A percentile compares a stretch with the other conserved stretches of the same genome.
These are phyloP conservation scores for Claviceps monticola DNA, from an alignment of 2,329 filamentous ascomycete species.

Conservation along the genomic window DNA sequence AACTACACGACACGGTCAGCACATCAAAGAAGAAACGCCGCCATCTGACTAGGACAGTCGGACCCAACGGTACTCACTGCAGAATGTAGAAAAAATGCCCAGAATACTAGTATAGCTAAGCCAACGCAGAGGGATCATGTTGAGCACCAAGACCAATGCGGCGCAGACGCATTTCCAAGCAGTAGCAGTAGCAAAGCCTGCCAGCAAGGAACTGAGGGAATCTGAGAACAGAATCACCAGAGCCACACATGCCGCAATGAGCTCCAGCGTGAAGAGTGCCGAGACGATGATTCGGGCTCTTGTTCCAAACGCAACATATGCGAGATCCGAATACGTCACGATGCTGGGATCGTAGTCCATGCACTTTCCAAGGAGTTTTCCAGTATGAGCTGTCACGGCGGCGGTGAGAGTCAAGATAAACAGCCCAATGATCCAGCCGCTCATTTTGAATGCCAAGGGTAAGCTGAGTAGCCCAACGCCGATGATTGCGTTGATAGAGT, in stretches of 20 bases:
- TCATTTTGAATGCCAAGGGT: slow-evolving; percentile 74
- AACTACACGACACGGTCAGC: slow-evolving; percentile 40
- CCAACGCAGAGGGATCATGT: slow-evolving; percentile 69
- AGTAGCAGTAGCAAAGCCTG: slow-evolving; percentile 47
- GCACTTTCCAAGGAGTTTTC: slow-evolving; percentile 71
- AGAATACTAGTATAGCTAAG: slow-evolving; percentile 85
- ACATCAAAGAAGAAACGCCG: no score
- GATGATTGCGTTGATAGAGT: slow-evolving; percentile 86
- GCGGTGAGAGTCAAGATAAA: slow-evolving; percentile 61
- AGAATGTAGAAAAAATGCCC: slow-evolving; percentile 81
- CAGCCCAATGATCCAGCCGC: slow-evolving; percentile 78
- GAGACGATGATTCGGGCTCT: slow-evolving; percentile 71
- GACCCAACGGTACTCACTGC: slow-evolving; percentile 46
- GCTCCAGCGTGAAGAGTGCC: slow-evolving; percentile 74
- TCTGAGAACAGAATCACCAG: slow-evolving; percentile 89
- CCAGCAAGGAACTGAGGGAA: slow-evolving; percentile 66
- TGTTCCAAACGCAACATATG: slow-evolving; percentile 78
- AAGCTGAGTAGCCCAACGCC: slow-evolving; percentile 82
- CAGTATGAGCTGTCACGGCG: slow-evolving; percentile 70
- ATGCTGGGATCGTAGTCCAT: slow-evolving; percentile 73
- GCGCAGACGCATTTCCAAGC: slow-evolving; percentile 82
- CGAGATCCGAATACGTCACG: slow-evolving; percentile 89
- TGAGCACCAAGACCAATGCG: slow-evolving; percentile 63
- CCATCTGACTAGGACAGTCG: no score
- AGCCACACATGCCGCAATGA: slow-evolving; percentile 79